These are phyloP conservation scores for Halenospora varia DNA, from an alignment of 495 filamentous ascomycete genomes.

Conservation along the genomic window DNA sequence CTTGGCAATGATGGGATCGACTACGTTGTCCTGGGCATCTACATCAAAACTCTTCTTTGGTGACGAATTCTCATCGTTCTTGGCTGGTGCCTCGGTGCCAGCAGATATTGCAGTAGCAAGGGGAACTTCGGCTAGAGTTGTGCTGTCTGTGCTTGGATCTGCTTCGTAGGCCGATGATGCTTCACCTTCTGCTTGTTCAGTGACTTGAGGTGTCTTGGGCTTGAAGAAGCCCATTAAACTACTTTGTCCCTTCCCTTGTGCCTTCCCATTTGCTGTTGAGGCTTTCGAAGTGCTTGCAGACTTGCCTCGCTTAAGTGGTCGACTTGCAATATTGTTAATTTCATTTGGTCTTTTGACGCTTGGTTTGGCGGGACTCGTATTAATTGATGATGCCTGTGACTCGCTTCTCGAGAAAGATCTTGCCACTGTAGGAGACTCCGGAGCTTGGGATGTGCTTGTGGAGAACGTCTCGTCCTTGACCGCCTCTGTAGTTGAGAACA, in stretches of 20 bases:
- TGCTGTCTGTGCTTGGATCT: conserved; percentile 2
- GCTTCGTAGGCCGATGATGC: conserved; percentile 10
- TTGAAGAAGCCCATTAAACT: conserved; percentile 84
- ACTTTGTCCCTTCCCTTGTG: conserved; percentile 56
- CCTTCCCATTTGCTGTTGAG: conserved; percentile 27
- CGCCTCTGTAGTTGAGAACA: neutral
- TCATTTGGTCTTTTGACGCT: conserved; percentile 9
- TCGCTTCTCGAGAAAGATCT: neutral
- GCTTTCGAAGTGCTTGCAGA: conserved; percentile 23
- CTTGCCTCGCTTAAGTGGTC: conserved; percentile 17
- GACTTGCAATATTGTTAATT: neutral
- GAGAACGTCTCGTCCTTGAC: neutral
- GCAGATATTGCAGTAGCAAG: conserved; percentile 1
- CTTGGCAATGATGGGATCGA: conserved; percentile 70
- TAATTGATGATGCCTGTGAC: neutral
- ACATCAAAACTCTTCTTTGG: conserved; percentile 13
- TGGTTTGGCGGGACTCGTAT: conserved; percentile 12
- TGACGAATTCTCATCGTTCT: neutral
- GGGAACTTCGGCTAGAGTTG: neutral
- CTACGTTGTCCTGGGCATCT: conserved; percentile 34
- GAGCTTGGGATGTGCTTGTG: neutral
- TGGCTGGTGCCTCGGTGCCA: neutral
- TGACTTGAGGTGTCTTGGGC: conserved; percentile 36
- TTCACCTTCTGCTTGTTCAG: conserved; percentile 13
- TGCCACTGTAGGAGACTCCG: neutral